These are phyloP conservation scores for Diutina sp. DNA, from an alignment of 1,139 yeast genomes.

Conservation along the genomic window DNA sequence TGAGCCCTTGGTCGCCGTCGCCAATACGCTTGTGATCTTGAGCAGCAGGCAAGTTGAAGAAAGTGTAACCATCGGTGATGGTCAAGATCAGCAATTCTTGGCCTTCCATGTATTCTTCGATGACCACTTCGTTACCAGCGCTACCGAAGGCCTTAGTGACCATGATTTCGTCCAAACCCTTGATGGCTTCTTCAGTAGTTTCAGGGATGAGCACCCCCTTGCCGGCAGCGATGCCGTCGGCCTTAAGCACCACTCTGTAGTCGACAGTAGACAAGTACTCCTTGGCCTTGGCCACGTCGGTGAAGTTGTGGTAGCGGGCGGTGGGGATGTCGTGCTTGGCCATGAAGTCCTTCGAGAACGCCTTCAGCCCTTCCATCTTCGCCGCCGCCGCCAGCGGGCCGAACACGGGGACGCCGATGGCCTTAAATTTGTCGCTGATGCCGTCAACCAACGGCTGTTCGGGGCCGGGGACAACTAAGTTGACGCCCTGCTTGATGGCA, in stretches of 20 bases:
- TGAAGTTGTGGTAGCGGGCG: constrained; percentile 77
- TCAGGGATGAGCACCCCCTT: constrained; percentile 94
- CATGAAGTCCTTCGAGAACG: constrained; percentile 92
- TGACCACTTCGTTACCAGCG: constrained; percentile 94
- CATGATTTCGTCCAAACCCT: constrained; percentile 83
- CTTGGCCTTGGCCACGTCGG: constrained; percentile 61
- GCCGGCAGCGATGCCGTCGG: constrained; percentile 98
- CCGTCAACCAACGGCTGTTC: constrained; percentile 98
- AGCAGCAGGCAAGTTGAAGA: constrained; percentile 87
- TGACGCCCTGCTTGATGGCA: constrained; percentile 55
- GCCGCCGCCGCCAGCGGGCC: constrained; percentile 93
- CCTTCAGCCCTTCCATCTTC: constrained; percentile 92
- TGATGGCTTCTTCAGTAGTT: constrained; percentile 70
- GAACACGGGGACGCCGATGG: constrained; percentile 86
- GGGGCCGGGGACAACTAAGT: constrained; percentile 93
- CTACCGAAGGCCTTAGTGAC: constrained; percentile 76
- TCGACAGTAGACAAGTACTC: constrained; percentile 52
- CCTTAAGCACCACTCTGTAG: constrained; percentile 84
- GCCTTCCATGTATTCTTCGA: constrained; percentile 93
- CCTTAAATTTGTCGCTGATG: constrained; percentile 52
- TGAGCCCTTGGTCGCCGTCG: constrained; percentile 85
- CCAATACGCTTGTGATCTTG: constrained; percentile 97
- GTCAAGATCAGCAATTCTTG: constrained; percentile 93
- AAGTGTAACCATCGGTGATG: constrained; percentile 87
- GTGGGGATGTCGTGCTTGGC: constrained; percentile 86